Conservation (phyloP, 441 rosid species). For the Euphorbia schlechtendalii region DNA sequence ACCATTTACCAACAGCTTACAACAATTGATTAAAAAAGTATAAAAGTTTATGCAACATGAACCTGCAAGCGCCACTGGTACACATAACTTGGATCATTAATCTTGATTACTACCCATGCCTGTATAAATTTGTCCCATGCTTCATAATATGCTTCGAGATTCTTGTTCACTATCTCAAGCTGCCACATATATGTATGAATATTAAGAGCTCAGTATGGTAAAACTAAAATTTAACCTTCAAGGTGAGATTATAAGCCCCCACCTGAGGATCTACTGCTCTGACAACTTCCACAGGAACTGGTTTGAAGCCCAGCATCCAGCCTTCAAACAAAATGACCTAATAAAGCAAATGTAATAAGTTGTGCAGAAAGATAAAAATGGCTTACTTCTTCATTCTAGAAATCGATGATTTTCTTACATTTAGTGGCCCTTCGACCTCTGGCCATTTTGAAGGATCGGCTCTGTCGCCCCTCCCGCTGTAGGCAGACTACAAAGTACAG, state of each 20-base stretch:
- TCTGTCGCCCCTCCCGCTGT: slow-evolving; percentile 85
- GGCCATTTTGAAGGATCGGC: slow-evolving; percentile 80
- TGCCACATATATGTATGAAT: slow-evolving; percentile 17
- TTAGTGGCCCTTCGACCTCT: slow-evolving; percentile 83
- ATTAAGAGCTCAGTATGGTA: not conserved
- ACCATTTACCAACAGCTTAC: not conserved
- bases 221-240: not conserved
- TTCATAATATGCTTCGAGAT: slow-evolving; percentile 78
- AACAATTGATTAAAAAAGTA: not conserved
- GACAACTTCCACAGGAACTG: slow-evolving; percentile 52
- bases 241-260: slow-evolving; percentile 4
- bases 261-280: slow-evolving; percentile 90
- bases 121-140: slow-evolving; percentile 85
- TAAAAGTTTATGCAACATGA: not conserved
- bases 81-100: slow-evolving; percentile 82
- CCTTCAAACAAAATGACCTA: slow-evolving; percentile 89
- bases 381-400: slow-evolving; percentile 4
- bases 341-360: too few species aligned
- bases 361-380: not conserved
- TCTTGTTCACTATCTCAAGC: slow-evolving; percentile 76
- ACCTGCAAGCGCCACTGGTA: slow-evolving; percentile 98
- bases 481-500: slow-evolving; percentile 66
- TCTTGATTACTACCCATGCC: slow-evolving; percentile 84
- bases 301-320: slow-evolving; percentile 98
- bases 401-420: slow-evolving; percentile 34